A percentile compares a stretch with the other conserved stretches of the same genome.
Conservation (phyloP, 768 basidiomycete genomes). For the Cytidiella melzeri region DNA sequence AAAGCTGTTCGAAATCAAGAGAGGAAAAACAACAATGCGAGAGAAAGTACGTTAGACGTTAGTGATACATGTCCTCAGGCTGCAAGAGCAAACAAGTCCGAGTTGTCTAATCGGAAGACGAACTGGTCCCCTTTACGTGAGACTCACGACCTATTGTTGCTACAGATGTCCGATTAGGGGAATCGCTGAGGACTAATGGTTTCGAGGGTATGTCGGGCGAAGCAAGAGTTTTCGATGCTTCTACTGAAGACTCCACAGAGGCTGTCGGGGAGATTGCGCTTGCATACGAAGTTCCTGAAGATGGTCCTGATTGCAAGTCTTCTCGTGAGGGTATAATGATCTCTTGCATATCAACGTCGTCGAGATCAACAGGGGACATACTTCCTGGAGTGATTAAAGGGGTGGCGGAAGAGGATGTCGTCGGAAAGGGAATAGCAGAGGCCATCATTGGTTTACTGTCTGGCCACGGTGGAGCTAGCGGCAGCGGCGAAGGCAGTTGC, state of each 20-base stretch:
- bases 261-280: slow-evolving; percentile 5
- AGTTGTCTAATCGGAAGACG: slow-evolving; percentile 5
- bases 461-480: slow-evolving; percentile 13
- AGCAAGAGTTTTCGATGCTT: neutral
- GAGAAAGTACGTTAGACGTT: neutral
- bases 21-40: slow-evolving; percentile 2
- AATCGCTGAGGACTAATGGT: slow-evolving; percentile 1
- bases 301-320: slow-evolving; percentile 11
- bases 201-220: slow-evolving; percentile 4
- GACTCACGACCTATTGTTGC: neutral
- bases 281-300: neutral
- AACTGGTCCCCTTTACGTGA: slow-evolving; percentile 2
- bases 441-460: slow-evolving; percentile 6
- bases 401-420: neutral
- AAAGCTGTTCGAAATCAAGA: slow-evolving; percentile 11
- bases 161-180: slow-evolving; percentile 4
- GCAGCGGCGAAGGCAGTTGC: slow-evolving; percentile 2
- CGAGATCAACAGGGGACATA: neutral
- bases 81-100: neutral
- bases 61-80: slow-evolving; percentile 12
- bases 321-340: neutral
- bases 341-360: neutral
- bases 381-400: neutral
- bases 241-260: slow-evolving; percentile 2
- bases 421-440: neutral